Base-by-base conservation (phyloP, 2,329 filamentous ascomycete genomes). In the Biscogniauxia marginata region DNA sequence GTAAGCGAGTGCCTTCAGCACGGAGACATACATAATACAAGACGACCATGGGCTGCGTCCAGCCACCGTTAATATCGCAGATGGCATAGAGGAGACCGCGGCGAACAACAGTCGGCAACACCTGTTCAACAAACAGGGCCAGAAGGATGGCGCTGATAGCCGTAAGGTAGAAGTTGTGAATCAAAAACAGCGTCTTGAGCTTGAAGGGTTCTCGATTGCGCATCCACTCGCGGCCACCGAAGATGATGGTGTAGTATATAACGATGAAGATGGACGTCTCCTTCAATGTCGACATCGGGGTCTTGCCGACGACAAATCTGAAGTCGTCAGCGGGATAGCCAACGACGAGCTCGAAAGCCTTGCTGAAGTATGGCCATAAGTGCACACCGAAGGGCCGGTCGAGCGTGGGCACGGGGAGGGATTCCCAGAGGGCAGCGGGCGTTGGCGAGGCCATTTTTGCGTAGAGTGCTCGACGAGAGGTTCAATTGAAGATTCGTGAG, bases 91-190 rank as follows among this genome's bases (percentile, higher is more conserved):
- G 98, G 67, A 97, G 78, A 56, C 93, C 95, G 66, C 89, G 79
- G 65, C 89, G 86, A 66, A 83, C 86, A 54, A 99, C 74, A 18
- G 88, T 96, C 47, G 93, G 90, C 55, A 97, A 79, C 61, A 99
- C 79, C 79, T 98, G 90, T 81, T 98, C 95, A 66, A 92, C 78
- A 74, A 96, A 98, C 66, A 99, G 86, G 54, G 81, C 87, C 70
- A 99, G 77, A 52, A 99, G 84, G 51, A 85, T 80, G 58, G 78
- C 89, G 73, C 91, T 96, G 79, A 97, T 91, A 64, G 84, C 79
- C 49, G 93, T 98, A 71, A 99, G 81, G 79, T 93, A 87, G 70
- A 98, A 88, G 83, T 99, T 99, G 85, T 99, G 93, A 72, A 97
- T 84, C 79, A 96, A 90, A 83, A 98, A 98, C 57, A 95, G 79